Evolutionary conservation across 2,329 filamentous ascomycete species (phyloP), one percentile per base, ranked within the genome.

Genomic region (Elsinoe ampelina): DNA sequence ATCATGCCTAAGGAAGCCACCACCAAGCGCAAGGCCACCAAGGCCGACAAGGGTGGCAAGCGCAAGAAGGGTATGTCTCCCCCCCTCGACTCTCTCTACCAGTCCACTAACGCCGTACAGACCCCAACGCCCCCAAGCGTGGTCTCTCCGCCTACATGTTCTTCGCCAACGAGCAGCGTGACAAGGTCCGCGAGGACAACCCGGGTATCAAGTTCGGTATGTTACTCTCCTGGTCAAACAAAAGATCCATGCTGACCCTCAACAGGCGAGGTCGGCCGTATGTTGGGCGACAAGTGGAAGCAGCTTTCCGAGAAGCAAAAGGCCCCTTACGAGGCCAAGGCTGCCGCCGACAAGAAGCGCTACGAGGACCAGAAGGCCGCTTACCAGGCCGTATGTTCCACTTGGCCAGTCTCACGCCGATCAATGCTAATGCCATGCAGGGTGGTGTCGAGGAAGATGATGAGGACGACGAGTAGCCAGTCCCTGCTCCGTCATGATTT

Each of bases 61-160:
- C 84, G 82, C 77, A 86, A 86, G 83, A 87, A 86, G 80, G 84
- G 83, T 85, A 30, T 30, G 7, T 7, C 26, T 8, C 8, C 4
- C 26, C 8, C 26, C 26, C 7, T 30, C 26, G 26, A 30, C 26
- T 8, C 26, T 30, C 26, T 2, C 26, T 30, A 41, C 47, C 47
- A 22, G 51, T 52, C 32, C 41, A 43, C 42, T 54, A 54, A 26
- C 17, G 30, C 19, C 45, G 20, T 13, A 12, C 67, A 95, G 91
- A 96, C 76, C 90, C 90, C 75, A 96, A 96, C 77, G 92, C 91
- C 60, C 93, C 93, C 73, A 98, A 97, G 90, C 90, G 93, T 76
- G 93, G 92, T 80, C 89, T 98, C 52, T 97, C 93, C 55, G 93
- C 93, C 63, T 98, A 98, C 84, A 98, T 98, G 93, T 97, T 97